These are phyloP conservation scores for Monosporascus sp. DNA, from an alignment of 2,329 filamentous ascomycete species.

Conservation along the genomic window DNA sequence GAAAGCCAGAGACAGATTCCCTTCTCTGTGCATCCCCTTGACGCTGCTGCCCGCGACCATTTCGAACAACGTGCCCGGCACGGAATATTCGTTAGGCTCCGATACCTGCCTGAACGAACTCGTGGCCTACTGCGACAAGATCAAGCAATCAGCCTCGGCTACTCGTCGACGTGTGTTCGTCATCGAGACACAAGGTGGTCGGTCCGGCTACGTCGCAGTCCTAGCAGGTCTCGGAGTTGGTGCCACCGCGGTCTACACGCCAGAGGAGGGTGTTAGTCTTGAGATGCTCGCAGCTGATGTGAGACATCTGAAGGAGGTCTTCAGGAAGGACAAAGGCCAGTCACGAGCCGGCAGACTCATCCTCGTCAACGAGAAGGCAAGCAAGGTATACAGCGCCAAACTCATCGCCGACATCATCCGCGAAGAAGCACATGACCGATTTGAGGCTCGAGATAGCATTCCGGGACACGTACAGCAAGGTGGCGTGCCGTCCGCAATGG, in stretches of 20 bases:
- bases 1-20: constrained; percentile 70
- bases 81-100: constrained; percentile 93
- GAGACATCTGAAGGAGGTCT: constrained; percentile 78
- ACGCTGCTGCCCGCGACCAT: constrained; percentile 91
- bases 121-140: constrained; percentile 92
- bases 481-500: constrained; percentile 90
- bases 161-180: constrained; percentile 93
- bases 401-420: constrained; percentile 94
- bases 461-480: constrained; percentile 94
- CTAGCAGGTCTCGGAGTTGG: constrained; percentile 88
- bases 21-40: constrained; percentile 88
- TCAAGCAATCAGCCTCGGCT: constrained; percentile 93
- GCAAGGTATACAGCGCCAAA: constrained; percentile 83
- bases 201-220: constrained; percentile 89
- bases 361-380: constrained; percentile 93
- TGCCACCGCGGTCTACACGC: constrained; percentile 89
- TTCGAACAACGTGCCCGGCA: constrained; percentile 96
- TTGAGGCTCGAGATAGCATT: constrained; percentile 87
- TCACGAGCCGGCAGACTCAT: constrained; percentile 89
- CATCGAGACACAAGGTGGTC: constrained; percentile 93
- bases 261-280: constrained; percentile 90
- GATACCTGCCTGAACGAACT: constrained; percentile 96
- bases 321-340: constrained; percentile 79
- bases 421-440: constrained; percentile 84
- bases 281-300: constrained; percentile 92